Percentiles rank a stretch among this genome's conserved stretches.
These are phyloP conservation scores for Trichoderma sp. DNA, from an alignment of 2,329 filamentous ascomycete species.

Conservation along the genomic window DNA sequence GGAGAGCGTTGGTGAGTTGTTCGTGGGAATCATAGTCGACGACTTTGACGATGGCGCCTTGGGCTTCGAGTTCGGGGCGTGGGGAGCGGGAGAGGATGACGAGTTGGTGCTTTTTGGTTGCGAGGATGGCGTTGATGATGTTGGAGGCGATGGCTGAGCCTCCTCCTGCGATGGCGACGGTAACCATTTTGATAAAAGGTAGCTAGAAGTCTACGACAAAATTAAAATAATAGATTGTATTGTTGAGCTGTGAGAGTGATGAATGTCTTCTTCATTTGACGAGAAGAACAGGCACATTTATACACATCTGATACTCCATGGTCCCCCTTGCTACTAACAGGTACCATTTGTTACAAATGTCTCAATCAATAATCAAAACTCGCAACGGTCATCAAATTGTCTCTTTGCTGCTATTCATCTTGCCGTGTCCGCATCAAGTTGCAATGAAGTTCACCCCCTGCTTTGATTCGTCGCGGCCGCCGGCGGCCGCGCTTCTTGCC, in stretches of 20 bases:
- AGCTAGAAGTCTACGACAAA: too few species aligned
- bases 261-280: background rate
- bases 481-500: background rate
- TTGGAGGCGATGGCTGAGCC: constrained; percentile 12
- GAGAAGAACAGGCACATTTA: background rate
- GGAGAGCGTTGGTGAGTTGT: constrained; percentile 1
- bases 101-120: constrained; percentile 12
- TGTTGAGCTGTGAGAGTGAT: background rate
- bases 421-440: background rate
- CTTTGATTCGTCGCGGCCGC: background rate
- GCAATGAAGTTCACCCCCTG: background rate
- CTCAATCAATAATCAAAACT: background rate
- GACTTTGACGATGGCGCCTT: background rate
- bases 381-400: background rate
- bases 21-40: constrained; percentile 12
- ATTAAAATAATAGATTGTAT: too few species aligned
- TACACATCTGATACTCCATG: background rate
- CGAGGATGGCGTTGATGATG: constrained; percentile 16
- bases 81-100: constrained; percentile 13
- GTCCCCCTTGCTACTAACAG: background rate
- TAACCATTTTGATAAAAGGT: constrained; percentile 13
- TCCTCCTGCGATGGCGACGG: constrained; percentile 14
- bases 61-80: background rate
- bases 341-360: background rate
- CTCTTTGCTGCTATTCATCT: background rate